A percentile compares a stretch with the other conserved stretches of the same genome.
Conservation (phyloP, 2,329 filamentous ascomycete species). For the Penicillium sp. region DNA sequence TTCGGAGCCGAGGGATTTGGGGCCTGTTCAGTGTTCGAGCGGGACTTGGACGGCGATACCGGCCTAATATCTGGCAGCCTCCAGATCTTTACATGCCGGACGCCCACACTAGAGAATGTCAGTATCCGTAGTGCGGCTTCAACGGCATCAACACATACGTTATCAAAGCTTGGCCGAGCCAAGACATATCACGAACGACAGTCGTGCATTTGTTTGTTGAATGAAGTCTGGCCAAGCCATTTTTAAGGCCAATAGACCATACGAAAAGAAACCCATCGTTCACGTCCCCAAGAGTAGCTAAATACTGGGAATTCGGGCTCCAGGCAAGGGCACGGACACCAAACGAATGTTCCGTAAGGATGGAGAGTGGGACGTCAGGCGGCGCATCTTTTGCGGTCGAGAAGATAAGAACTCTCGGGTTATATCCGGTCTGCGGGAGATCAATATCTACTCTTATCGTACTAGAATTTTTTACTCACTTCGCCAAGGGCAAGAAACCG, state of each 20-base stretch:
- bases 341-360: slow-evolving; percentile 86
- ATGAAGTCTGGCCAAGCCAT: slow-evolving; percentile 76
- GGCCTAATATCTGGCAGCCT: slow-evolving; percentile 71
- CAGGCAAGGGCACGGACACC: slow-evolving; percentile 89
- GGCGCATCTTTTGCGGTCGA: slow-evolving; percentile 76
- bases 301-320: slow-evolving; percentile 81
- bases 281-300: slow-evolving; percentile 84
- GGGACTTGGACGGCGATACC: slow-evolving; percentile 68
- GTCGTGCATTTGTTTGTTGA: slow-evolving; percentile 94
- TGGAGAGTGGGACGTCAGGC: slow-evolving; percentile 80
- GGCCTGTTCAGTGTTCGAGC: slow-evolving; percentile 50
- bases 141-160: slow-evolving; percentile 56
- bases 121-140: slow-evolving; percentile 8
- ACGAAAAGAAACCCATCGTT: slow-evolving; percentile 95
- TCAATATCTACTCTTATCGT: slow-evolving; percentile 31
- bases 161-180: slow-evolving; percentile 83
- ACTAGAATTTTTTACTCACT: slow-evolving; percentile 45
- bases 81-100: slow-evolving; percentile 94
- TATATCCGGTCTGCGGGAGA: slow-evolving; percentile 74
- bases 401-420: slow-evolving; percentile 88
- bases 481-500: slow-evolving; percentile 90
- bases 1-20: slow-evolving; percentile 57
- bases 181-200: slow-evolving; percentile 82
- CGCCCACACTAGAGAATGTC: slow-evolving; percentile 63
- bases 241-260: slow-evolving; percentile 84